Percentiles rank a stretch among this genome's conserved stretches.
These are phyloP conservation scores for Suhomyces maxii DNA, from an alignment of 1,139 yeast genomes.

Conservation along the genomic window DNA sequence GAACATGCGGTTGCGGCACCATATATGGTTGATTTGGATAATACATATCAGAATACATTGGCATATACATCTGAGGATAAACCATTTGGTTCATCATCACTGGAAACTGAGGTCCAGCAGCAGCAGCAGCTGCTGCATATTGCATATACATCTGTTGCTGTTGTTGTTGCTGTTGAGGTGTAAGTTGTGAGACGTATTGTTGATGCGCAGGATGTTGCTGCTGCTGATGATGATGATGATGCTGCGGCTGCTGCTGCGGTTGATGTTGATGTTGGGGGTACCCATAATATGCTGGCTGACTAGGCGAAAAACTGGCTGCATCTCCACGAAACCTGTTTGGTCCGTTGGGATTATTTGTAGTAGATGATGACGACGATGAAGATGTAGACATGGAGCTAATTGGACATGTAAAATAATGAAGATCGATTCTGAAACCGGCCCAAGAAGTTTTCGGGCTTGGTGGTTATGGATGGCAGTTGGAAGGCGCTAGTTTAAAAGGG, in stretches of 20 bases:
- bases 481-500: too few relatives aligned
- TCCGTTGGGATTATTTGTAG: constrained; percentile 23
- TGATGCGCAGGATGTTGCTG: constrained; percentile 20
- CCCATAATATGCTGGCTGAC: constrained; percentile 19
- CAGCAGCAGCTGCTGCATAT: constrained; percentile 4
- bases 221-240: constrained; percentile 18
- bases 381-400: constrained; percentile 13
- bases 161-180: constrained; percentile 22
- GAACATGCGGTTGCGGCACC: constrained; percentile 15
- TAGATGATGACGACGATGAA: constrained; percentile 20
- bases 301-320: constrained; percentile 44
- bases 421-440: background rate
- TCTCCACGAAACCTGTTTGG: constrained; percentile 45
- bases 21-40: constrained; percentile 18
- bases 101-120: constrained; percentile 14
- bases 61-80: constrained; percentile 19
- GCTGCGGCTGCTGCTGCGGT: constrained; percentile 21
- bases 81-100: constrained; percentile 17
- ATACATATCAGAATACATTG: constrained; percentile 18
- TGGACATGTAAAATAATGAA: constrained; percentile 8
- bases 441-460: too few relatives aligned
- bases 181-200: constrained; percentile 14
- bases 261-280: constrained; percentile 17
- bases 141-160: constrained; percentile 18
- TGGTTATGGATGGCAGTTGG: too few relatives aligned